Base-by-base conservation (phyloP, 2,329 filamentous ascomycete species). In the Basipetospora chlamydospora region DNA sequence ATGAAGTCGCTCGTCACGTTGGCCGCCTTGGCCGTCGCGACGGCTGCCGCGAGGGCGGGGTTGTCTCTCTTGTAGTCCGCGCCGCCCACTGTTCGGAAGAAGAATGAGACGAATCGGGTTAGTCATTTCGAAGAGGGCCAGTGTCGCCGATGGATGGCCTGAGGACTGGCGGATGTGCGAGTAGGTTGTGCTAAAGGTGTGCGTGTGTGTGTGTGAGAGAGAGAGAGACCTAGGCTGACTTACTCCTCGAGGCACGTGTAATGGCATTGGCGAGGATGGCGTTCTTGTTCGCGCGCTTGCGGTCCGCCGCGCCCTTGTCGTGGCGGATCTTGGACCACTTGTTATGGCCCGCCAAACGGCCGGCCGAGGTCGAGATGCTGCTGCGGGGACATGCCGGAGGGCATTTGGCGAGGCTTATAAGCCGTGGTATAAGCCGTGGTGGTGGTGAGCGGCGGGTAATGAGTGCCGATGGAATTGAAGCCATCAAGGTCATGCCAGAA, bases 311-410 rank as follows among this genome's bases (percentile, higher is more conserved):
- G 35, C 80, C 86, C 58, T 98, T 98, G 56, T 90, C 85, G 57
- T 96, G 90, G 52, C 80, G 83, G 60, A 95, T 96, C 51, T 90
- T 93, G 40, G 85, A 86, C 90, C 90, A 98, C 54, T 86, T 81
- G 57, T 80, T 94, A 60, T 94, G 86, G 11, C 86, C 86, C 17
- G 80, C 78, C 17, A 80, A 77, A 42, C 60, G 57, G 11, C n/a
- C n/a, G n/a, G 35, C 17, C 12, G 28, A 30, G 35, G 35, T 31
- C n/a, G 35, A 31, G 10, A 31, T 20, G 18, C 20, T 11, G 30
- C 4, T 33, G 12, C 30, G 30, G 17, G 11, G 4, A 20, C 16
- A 20, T 13, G n/a, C 11, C 22, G 30, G 16, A 11, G 30, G 17
- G 30, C 16, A 20, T 33, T 33, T 17, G 12, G 16, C 11, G 30